These are phyloP conservation scores for Fusarium proliferatum DNA, from an alignment of 2,329 filamentous ascomycete species.

Conservation along the genomic window DNA sequence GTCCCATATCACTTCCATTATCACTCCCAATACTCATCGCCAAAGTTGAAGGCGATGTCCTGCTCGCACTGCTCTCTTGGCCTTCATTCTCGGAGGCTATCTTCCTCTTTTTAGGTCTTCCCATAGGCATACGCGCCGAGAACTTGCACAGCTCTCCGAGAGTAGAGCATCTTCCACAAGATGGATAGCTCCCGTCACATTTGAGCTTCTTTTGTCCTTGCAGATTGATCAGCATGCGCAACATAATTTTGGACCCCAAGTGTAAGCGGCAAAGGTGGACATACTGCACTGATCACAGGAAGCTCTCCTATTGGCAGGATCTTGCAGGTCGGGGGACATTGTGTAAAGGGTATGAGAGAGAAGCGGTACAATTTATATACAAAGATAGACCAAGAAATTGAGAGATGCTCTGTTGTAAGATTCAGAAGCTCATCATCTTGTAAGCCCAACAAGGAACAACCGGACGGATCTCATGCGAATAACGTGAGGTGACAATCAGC, in stretches of 20 bases:
- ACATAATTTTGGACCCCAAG: background rate
- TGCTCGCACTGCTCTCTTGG: slow-evolving; percentile 12
- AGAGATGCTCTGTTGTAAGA: slow-evolving; percentile 5
- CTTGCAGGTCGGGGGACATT: slow-evolving; percentile 25
- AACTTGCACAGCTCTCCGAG: slow-evolving; percentile 34
- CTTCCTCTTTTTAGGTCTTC: slow-evolving; percentile 43
- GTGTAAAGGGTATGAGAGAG: background rate
- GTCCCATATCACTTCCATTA: slow-evolving; percentile 8
- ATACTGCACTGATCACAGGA: slow-evolving; percentile 45
- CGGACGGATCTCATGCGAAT: background rate
- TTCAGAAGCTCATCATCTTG: slow-evolving; percentile 17
- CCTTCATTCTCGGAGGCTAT: slow-evolving; percentile 12
- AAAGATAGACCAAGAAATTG: background rate
- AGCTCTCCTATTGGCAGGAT: slow-evolving; percentile 38
- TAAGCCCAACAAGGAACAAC: slow-evolving; percentile 10
- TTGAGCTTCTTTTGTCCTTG: slow-evolving; percentile 45
- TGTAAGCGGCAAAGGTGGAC: slow-evolving; percentile 5
- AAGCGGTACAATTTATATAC: background rate
- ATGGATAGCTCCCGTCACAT: slow-evolving; percentile 41
- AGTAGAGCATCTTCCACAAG: slow-evolving; percentile 33
- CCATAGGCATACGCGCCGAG: slow-evolving; percentile 42
- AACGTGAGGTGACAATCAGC: slow-evolving; percentile 10
- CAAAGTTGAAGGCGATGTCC: slow-evolving; percentile 16
- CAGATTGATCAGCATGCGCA: slow-evolving; percentile 8
- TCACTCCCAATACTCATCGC: slow-evolving; percentile 16